These are phyloP conservation scores for Beauveria brongniartii DNA, from an alignment of 2,329 filamentous ascomycete species.

Conservation along the genomic window DNA sequence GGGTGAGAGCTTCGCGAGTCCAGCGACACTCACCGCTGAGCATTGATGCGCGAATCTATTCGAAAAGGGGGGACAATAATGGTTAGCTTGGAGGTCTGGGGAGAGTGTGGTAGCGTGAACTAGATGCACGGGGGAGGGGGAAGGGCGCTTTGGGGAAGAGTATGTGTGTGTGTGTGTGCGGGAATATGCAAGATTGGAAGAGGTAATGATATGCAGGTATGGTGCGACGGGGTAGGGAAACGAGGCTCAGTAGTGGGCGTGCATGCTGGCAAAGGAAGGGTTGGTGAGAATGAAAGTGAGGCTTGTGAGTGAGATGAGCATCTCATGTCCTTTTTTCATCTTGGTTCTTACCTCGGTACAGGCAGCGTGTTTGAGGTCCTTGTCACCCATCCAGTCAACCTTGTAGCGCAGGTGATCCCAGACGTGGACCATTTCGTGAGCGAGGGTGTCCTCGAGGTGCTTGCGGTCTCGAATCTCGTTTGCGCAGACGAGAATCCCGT, in stretches of 20 bases:
- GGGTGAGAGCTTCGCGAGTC: conserved; percentile 73
- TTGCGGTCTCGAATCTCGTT: conserved; percentile 76
- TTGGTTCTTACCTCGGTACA: conserved; percentile 71
- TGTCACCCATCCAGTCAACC: conserved; percentile 66
- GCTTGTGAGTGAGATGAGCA: conserved; percentile 1
- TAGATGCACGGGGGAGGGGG: background rate
- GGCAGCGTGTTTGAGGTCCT: conserved; percentile 76
- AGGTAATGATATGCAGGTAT: background rate
- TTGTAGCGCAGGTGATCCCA: conserved; percentile 92
- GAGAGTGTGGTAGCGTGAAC: background rate
- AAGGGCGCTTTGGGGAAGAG: background rate
- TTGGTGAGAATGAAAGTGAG: background rate
- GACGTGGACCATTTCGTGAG: conserved; percentile 97
- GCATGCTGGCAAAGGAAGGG: background rate
- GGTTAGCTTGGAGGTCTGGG: background rate
- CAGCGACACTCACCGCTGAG: conserved; percentile 92
- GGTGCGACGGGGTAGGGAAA: background rate
- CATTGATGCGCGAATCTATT: conserved; percentile 81
- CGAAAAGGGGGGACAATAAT: conserved; percentile 13
- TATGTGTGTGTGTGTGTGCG: background rate
- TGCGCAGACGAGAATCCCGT: conserved; percentile 86
- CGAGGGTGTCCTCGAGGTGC: conserved; percentile 86
- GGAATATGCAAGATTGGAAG: conserved; percentile 2
- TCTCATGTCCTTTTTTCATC: background rate
- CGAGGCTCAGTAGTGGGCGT: background rate